Conservation (phyloP, 1,139 yeast genomes). For the Lodderomyces orthopsilosis region DNA sequence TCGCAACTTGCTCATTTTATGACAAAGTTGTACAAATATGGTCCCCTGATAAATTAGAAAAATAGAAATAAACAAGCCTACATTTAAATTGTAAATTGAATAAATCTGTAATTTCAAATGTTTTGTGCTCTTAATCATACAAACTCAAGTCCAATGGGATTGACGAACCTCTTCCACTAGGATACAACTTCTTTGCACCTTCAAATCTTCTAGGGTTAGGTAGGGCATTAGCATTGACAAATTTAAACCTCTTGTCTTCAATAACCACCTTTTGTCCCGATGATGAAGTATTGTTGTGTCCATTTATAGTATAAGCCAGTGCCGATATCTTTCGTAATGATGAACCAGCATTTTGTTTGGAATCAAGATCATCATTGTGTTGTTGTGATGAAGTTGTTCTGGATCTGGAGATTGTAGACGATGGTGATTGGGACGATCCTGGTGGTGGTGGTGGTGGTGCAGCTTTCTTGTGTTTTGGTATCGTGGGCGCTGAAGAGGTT, state of each 20-base stretch:
- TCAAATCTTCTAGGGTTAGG: constrained; percentile 84
- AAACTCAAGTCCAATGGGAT: constrained; percentile 73
- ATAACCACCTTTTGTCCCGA: constrained; percentile 40
- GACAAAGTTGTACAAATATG: constrained; percentile 79
- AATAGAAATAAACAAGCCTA: not conserved
- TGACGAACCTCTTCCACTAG: constrained; percentile 94
- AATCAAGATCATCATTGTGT: constrained; percentile 27
- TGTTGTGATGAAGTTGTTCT: constrained; percentile 14
- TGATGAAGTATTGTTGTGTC: constrained; percentile 14
- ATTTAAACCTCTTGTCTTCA: constrained; percentile 72
- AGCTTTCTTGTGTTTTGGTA: constrained; percentile 17
- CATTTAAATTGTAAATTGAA: not conserved
- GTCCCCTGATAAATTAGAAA: constrained; percentile 28
- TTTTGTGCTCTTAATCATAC: constrained; percentile 12
- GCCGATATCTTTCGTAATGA: constrained; percentile 55
- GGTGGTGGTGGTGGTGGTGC: constrained; percentile 41
- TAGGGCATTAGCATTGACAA: constrained; percentile 62
- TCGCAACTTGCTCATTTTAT: constrained; percentile 87
- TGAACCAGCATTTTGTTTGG: constrained; percentile 49
- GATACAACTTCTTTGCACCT: constrained; percentile 61
- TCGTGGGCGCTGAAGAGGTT: constrained; percentile 16
- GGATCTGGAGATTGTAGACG: constrained; percentile 3
- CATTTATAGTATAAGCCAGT: constrained; percentile 52
- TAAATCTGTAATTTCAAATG: constrained; percentile 1
- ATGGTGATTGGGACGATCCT: constrained; percentile 5